A percentile compares a stretch with the other conserved stretches of the same genome.
Evolutionary conservation across 768 basidiomycete species (phyloP).

Genomic region (Pleurotus tuoliensis): DNA sequence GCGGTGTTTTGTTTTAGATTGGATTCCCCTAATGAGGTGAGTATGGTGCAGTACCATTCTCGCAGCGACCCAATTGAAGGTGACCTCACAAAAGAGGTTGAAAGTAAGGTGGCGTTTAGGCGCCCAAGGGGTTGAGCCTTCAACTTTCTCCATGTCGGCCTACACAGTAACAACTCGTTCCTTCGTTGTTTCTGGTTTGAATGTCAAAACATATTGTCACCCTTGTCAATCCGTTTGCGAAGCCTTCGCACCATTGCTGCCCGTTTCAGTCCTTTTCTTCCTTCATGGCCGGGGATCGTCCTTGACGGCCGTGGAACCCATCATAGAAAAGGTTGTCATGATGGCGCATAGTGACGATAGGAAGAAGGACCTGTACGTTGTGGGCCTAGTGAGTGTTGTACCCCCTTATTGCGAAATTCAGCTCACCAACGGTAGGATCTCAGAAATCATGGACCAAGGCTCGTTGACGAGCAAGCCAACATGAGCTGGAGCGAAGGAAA

Average conservation of each 20-base stretch:
- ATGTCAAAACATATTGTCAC: neutral
- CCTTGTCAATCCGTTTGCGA: neutral
- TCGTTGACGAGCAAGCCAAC: conserved; percentile 29
- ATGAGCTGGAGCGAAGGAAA: conserved; percentile 33
- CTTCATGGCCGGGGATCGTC: conserved; percentile 39
- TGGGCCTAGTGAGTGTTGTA: conserved; percentile 32
- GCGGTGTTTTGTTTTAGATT: no score
- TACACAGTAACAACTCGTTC: neutral
- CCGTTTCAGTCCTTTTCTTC: conserved; percentile 35
- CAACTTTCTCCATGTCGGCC: no score
- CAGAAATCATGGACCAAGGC: conserved; percentile 40
- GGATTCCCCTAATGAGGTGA: no score
- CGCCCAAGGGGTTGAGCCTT: no score
- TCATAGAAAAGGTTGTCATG: conserved; percentile 22
- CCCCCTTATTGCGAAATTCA: neutral
- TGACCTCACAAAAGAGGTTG: no score
- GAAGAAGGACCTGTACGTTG: conserved; percentile 25
- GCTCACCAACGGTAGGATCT: conserved; percentile 33
- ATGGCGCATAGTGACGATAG: conserved; percentile 10
- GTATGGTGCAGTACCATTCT: no score
- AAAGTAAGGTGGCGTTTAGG: no score
- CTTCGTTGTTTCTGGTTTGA: neutral
- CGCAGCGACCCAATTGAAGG: no score
- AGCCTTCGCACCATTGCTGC: conserved; percentile 4
- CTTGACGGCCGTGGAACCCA: conserved; percentile 21